Conservation (phyloP, 2,329 filamentous ascomycete species). For the Onygenales sp. region DNA sequence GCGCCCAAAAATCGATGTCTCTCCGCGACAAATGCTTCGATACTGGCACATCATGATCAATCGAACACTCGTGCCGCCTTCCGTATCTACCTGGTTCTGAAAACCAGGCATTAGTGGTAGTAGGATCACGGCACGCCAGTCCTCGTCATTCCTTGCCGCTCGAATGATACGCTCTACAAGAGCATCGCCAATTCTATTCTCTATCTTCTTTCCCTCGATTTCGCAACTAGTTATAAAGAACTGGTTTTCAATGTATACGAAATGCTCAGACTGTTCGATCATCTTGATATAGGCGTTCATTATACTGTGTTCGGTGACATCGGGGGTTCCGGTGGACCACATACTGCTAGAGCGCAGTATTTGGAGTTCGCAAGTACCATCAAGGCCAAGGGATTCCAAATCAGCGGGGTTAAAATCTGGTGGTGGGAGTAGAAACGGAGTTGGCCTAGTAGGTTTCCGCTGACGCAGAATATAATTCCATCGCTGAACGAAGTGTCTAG, state of each 20-base stretch:
- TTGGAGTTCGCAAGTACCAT: constrained; percentile 92
- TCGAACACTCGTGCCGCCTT: constrained; percentile 73
- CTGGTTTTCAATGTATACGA: constrained; percentile 96
- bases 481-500: constrained; percentile 85
- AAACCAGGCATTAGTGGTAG: constrained; percentile 92
- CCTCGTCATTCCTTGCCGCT: constrained; percentile 71
- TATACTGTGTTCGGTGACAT: constrained; percentile 63
- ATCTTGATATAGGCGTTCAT: constrained; percentile 77
- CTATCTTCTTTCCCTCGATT: constrained; percentile 71
- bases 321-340: constrained; percentile 52
- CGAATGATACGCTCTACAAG: constrained; percentile 85
- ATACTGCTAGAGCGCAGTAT: constrained; percentile 76
- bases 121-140: constrained; percentile 82
- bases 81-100: constrained; percentile 75
- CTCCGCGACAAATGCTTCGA: constrained; percentile 86
- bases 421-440: constrained; percentile 84
- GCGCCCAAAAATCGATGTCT: constrained; percentile 80
- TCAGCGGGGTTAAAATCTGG: constrained; percentile 84
- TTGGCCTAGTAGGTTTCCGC: constrained; percentile 83
- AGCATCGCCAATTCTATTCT: constrained; percentile 76
- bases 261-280: constrained; percentile 72
- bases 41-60: constrained; percentile 99
- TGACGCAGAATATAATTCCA: constrained; percentile 96
- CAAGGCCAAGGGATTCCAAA: constrained; percentile 75
- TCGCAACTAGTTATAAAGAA: constrained; percentile 87